Percentiles rank a stretch among this genome's conserved stretches.
phyloP scores from a whole-genome alignment of 371 early-diverging fungal species.

The Zychaea mexicana region DNA sequence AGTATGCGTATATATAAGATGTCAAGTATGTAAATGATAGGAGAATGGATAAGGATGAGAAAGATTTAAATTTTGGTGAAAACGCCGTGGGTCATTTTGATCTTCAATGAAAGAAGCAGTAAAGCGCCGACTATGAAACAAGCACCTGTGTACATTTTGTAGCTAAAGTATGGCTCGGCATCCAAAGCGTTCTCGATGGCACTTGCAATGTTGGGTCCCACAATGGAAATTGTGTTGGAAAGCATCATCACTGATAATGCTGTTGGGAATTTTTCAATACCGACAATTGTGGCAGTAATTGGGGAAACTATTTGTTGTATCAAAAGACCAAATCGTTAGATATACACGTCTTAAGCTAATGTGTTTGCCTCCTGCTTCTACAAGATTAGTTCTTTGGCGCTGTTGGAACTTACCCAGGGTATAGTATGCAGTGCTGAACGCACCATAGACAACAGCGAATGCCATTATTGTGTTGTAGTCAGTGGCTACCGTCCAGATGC shows the following conservation, averaged over 20 bases:
- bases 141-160: constrained; percentile 41
- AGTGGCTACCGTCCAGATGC: constrained; percentile 22
- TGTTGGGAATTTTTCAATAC: constrained; percentile 36
- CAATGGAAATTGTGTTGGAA: constrained; percentile 28
- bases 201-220: constrained; percentile 40
- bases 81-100: constrained; percentile 20
- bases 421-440: constrained; percentile 40
- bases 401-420: constrained; percentile 24
- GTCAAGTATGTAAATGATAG: too few species aligned
- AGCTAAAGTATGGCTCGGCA: constrained; percentile 26
- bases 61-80: constrained; percentile 10
- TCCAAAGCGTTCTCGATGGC: constrained; percentile 25
- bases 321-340: constrained; percentile 12
- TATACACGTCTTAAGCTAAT: background rate
- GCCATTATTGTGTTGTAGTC: constrained; percentile 34
- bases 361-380: background rate
- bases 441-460: constrained; percentile 36
- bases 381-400: background rate
- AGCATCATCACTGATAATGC: constrained; percentile 33
- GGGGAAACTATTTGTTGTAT: constrained; percentile 29
- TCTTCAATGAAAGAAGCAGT: constrained; percentile 26
- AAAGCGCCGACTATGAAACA: constrained; percentile 26
- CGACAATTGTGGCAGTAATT: constrained; percentile 30
- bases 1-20: too few species aligned
- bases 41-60: too few species aligned